A percentile compares a stretch with the other conserved stretches of the same genome.
phyloP scores from a whole-genome alignment of 2,329 filamentous ascomycete species.

The Calcarisporium arbuscula region DNA sequence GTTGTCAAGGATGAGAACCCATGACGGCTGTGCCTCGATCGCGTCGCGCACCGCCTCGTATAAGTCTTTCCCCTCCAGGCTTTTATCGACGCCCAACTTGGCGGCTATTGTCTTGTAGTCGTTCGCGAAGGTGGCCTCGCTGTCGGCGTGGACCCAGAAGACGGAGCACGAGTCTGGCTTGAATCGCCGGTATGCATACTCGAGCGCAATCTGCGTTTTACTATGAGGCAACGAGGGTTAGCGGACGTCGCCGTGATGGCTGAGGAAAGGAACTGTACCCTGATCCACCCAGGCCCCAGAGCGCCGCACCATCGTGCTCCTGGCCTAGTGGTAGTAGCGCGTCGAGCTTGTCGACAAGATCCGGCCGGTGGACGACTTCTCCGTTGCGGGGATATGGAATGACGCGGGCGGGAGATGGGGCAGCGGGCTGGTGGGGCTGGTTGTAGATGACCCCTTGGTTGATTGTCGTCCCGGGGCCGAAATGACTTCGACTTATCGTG shows the following conservation, averaged over 20 bases:
- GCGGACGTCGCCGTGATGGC: not conserved
- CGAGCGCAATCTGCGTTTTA: constrained; percentile 31
- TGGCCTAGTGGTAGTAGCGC: not conserved
- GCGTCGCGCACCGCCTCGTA: constrained; percentile 9
- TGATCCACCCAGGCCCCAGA: constrained; percentile 5
- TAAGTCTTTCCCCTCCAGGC: constrained; percentile 15
- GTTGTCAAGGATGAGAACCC: constrained; percentile 28
- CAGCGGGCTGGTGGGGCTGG: not conserved
- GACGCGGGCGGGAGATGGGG: not conserved
- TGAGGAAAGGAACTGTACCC: not conserved
- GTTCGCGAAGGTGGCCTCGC: constrained; percentile 21
- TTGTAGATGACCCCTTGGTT: constrained; percentile 6
- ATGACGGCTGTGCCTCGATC: constrained; percentile 14
- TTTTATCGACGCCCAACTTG: constrained; percentile 14
- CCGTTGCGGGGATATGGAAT: constrained; percentile 13
- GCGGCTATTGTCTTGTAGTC: constrained; percentile 24
- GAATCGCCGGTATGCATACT: constrained; percentile 24
- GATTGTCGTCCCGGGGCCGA: not conserved
- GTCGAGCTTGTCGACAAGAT: constrained; percentile 6
- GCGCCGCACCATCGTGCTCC: not conserved
- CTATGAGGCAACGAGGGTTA: constrained; percentile 15
- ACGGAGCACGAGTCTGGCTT: constrained; percentile 19
- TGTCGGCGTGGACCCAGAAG: constrained; percentile 31
- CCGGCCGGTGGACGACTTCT: constrained; percentile 6
- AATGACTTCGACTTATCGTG: too few species aligned